Conservation (phyloP, 2,329 filamentous ascomycete genomes). For the Neophaeococcomyces mojaviensis region DNA sequence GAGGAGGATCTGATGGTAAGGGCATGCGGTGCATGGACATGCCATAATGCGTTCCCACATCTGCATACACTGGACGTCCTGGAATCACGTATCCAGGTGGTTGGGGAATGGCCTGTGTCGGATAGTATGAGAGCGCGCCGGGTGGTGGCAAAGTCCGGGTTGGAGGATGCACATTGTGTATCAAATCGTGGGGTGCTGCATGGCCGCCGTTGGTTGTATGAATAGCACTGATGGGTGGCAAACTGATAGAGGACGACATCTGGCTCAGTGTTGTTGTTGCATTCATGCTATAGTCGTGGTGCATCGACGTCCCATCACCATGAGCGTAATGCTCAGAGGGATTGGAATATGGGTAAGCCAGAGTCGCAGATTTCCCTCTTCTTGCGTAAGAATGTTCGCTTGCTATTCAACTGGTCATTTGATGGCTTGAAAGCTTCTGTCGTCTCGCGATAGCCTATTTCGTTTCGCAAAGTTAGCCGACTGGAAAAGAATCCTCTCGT, state of each 20-base stretch:
- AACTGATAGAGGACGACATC: slow-evolving; percentile 20
- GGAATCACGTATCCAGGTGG: slow-evolving; percentile 19
- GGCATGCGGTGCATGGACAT: slow-evolving; percentile 18
- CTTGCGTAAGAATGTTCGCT: background rate
- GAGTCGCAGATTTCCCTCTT: slow-evolving; percentile 2
- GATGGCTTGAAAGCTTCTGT: background rate
- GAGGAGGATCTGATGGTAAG: slow-evolving; percentile 17
- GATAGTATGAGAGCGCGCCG: slow-evolving; percentile 17
- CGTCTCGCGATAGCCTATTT: background rate
- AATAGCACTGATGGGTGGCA: slow-evolving; percentile 24
- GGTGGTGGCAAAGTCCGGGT: slow-evolving; percentile 20
- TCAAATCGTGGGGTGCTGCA: slow-evolving; percentile 18
- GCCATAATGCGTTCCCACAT: slow-evolving; percentile 17
- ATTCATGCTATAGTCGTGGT: slow-evolving; percentile 15
- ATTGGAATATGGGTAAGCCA: slow-evolving; percentile 6
- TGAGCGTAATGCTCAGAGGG: slow-evolving; percentile 10
- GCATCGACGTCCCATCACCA: slow-evolving; percentile 17
- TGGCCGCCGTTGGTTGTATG: slow-evolving; percentile 18
- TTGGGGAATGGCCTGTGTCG: slow-evolving; percentile 18
- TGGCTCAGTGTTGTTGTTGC: slow-evolving; percentile 19
- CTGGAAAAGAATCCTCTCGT: background rate
- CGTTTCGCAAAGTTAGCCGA: slow-evolving; percentile 7
- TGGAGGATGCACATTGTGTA: slow-evolving; percentile 20
- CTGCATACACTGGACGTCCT: slow-evolving; percentile 18
- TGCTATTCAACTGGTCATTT: background rate